These are phyloP conservation scores for Neoarthrinium moseri DNA, from an alignment of 2,329 filamentous ascomycete species.

Conservation along the genomic window DNA sequence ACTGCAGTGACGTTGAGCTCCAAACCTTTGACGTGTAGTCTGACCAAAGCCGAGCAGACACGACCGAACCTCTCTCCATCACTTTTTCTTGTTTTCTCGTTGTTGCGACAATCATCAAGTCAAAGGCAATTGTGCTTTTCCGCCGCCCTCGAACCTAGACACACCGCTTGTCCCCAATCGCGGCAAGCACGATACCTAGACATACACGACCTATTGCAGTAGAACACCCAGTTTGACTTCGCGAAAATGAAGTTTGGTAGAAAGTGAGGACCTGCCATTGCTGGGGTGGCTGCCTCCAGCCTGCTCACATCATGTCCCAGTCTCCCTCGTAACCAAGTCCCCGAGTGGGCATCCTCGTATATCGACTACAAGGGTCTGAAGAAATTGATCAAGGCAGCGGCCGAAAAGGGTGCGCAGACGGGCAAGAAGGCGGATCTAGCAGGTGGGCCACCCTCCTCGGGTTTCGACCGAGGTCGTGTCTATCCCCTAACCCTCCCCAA, in stretches of 20 bases:
- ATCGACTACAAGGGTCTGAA: conserved; percentile 92
- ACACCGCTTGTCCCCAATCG: not conserved
- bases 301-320: conserved; percentile 34
- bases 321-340: conserved; percentile 79
- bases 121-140: not conserved
- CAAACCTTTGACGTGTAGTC: not conserved
- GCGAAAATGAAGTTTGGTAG: conserved; percentile 69
- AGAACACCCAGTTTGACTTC: too few relatives aligned
- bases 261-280: conserved; percentile 42
- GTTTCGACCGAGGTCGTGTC: conserved; percentile 30
- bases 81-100: not conserved
- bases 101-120: not conserved
- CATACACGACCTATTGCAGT: not conserved
- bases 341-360: conserved; percentile 80
- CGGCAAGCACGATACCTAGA: not conserved
- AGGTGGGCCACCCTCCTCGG: conserved; percentile 60
- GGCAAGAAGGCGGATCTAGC: conserved; percentile 83
- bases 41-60: not conserved
- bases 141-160: not conserved
- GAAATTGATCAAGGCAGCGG: conserved; percentile 86
- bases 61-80: not conserved
- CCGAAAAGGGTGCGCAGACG: conserved; percentile 57
- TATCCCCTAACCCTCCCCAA: conserved; percentile 35
- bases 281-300: not conserved
- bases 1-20: not conserved